Evolutionary conservation across 306 rosid genomes (phyloP), one percentile per base, ranked within the genome.

Genomic region (Dalbergia cultrata): DNA sequence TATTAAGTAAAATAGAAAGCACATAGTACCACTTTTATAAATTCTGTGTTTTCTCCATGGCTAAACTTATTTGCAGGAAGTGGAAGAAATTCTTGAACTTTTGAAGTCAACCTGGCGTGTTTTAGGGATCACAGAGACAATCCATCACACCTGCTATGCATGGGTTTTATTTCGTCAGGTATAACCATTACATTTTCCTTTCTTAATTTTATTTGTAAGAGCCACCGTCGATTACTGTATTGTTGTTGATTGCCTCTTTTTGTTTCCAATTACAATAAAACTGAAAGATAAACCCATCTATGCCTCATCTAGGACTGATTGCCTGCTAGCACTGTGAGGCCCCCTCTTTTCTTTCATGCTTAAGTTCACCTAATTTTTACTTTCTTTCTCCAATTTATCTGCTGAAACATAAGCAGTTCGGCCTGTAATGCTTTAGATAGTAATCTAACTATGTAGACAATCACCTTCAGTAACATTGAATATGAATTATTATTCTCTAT

Each of bases 141-240:
- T 95, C 67, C 99, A 95, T 85, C 82, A 82, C 78, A 93, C 99
- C 67, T 90, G 98, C 88, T 93, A 88, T 90, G 95, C 96, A 78
- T 95, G 99, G 99, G 97, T 95, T 74, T 85, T 95, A 77, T 93
- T 93, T 84, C 98, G 97, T 64, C 99, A 95, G 98, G 99, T 95
- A 86, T 68, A 76, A 16, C 53, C 58, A 13, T 45, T 44, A 58
- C 74, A 70, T 62, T 67, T 75, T 45, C 72, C 61, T 31, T 60
- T 61, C 76, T 64, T 59, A 54, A 44, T 65, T 62, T 54, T 71
- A 44, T 67, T 31, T 62, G 57, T 4, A 79, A 56, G 7, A 70
- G 50, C 37, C 37, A 79, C 37, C 58, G 54, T 52, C 67, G 68
- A 53, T 70, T 69, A 26, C 60, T 58, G 11, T 72, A 79, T 61